Evolutionary conservation across 768 basidiomycete genomes (phyloP), one percentile per base, ranked within the genome.

Genomic region (Amanita subjunquillea): DNA sequence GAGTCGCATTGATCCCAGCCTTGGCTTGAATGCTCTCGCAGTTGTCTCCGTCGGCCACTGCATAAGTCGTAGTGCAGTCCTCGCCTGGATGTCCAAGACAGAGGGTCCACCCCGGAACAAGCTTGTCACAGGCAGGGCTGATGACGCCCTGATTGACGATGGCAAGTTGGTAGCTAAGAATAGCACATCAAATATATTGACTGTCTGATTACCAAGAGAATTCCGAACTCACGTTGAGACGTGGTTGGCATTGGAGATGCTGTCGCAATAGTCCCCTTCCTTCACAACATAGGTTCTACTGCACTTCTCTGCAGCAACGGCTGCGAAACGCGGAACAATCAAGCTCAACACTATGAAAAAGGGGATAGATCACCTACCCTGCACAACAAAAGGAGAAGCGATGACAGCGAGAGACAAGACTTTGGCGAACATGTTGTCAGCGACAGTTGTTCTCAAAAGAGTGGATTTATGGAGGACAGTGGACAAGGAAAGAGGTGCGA

Each of bases 111-210:
- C 75, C 77, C 3, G 76, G 68, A 5, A 56, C 34, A 51, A 91
- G 77, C 66, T 91, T 86, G 57, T 65, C 58, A 69, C 89, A 91
- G 15, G 45, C 43, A 1, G 63, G 29, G 58, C 86, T 67, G 63
- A 88, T 77, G 47, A 58, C 56, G 46, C 56, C 66, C 0, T 68
- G 51, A 70, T 90, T 89, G 55, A 80, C 69, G 40, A 74, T 71
- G 3, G 83, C 80, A 49, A 91, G 79, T 66, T 91, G 88, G 70
- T 82, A 90, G 10, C 87, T 90, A 48, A 41, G 32, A 56, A 27
- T 58, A 34, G 25, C 23, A 17, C 4, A 30, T 37, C 46, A 51
- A 45, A 48, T 20, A 48, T 20, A 36, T 36, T 15, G 17, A 34
- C 34, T 23, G 39, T 20, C 29, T n/a, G 22, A 32, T 23, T 22